phyloP scores from a whole-genome alignment of 2,329 filamentous ascomycete genomes.

The Pleomassaria siparia region DNA sequence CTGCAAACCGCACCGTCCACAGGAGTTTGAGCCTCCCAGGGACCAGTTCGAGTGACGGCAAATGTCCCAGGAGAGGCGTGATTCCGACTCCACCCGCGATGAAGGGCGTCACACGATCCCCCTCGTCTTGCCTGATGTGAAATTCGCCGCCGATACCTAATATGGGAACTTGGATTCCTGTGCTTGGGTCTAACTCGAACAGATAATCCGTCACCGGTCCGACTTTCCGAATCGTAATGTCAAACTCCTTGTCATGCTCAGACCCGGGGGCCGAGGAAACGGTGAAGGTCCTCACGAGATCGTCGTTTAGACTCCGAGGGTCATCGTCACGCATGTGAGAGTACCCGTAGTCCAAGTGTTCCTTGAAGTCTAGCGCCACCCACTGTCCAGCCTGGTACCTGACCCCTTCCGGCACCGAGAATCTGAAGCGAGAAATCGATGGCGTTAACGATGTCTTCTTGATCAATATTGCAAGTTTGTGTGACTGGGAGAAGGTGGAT shows the following conservation, averaged over 20 bases:
- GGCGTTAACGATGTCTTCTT: conserved; percentile 64
- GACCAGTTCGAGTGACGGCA: conserved; percentile 40
- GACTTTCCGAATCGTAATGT: conserved; percentile 71
- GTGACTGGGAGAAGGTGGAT: conserved; percentile 8
- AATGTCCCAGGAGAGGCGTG: conserved; percentile 74
- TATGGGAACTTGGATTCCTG: conserved; percentile 64
- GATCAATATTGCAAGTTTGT: conserved; percentile 47
- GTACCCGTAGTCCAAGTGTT: conserved; percentile 72
- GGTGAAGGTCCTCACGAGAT: conserved; percentile 82
- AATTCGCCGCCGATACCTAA: conserved; percentile 74
- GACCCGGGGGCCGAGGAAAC: conserved; percentile 61
- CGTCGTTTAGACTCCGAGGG: conserved; percentile 78
- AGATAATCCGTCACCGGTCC: conserved; percentile 69
- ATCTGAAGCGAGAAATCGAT: conserved; percentile 66
- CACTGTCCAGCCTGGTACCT: conserved; percentile 73
- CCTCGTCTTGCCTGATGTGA: conserved; percentile 40
- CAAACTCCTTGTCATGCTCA: conserved; percentile 53
- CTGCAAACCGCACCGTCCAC: conserved; percentile 67
- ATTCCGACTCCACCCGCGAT: conserved; percentile 81
- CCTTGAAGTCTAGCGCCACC: conserved; percentile 71
- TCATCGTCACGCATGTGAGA: conserved; percentile 83
- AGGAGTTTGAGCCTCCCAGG: conserved; percentile 55
- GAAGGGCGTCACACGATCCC: conserved; percentile 56
- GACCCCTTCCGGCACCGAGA: conserved; percentile 48
- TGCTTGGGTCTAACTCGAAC: conserved; percentile 57